phyloP scores from a whole-genome alignment of 805 yeast genomes.

The Tetrapisispora arboricola region DNA sequence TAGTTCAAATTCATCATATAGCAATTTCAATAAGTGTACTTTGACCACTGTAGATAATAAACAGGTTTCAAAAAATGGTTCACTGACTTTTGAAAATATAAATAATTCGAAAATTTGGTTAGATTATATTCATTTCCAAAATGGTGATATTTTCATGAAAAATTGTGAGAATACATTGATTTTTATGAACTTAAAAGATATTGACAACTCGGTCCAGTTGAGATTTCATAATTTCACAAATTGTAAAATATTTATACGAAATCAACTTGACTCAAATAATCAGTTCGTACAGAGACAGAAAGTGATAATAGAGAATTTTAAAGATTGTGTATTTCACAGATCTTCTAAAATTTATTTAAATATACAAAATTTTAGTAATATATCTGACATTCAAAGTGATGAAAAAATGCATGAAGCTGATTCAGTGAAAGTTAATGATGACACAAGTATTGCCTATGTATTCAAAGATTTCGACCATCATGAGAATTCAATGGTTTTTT shows the following conservation, averaged over 20 bases:
- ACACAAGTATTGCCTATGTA: too few relatives aligned
- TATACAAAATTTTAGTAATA: conserved; percentile 20
- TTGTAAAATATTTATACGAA: conserved; percentile 15
- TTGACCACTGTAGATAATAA: not conserved
- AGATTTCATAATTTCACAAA: conserved; percentile 16
- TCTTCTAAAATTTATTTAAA: conserved; percentile 7
- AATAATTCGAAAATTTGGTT: conserved; percentile 9
- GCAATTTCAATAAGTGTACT: conserved; percentile 9
- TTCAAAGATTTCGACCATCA: not conserved
- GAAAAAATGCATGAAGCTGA: conserved; percentile 1
- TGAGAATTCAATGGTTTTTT: too few relatives aligned
- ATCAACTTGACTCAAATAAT: too few relatives aligned
- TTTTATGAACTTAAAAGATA: conserved; percentile 6
- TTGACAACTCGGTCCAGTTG: conserved; percentile 15
- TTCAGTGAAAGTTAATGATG: conserved; percentile 4
- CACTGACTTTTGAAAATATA: conserved; percentile 13
- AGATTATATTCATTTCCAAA: conserved; percentile 10
- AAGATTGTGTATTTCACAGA: conserved; percentile 15
- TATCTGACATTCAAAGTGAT: not conserved
- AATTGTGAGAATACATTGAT: conserved; percentile 12
- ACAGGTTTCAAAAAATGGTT: conserved; percentile 6
- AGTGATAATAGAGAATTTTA: conserved; percentile 20
- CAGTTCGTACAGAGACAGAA: conserved; percentile 8
- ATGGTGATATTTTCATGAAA: conserved; percentile 20
- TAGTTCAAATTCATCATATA: conserved; percentile 4